Base-by-base conservation (phyloP, 768 basidiomycete genomes). In the Rubroboletus pulcherrimus region DNA sequence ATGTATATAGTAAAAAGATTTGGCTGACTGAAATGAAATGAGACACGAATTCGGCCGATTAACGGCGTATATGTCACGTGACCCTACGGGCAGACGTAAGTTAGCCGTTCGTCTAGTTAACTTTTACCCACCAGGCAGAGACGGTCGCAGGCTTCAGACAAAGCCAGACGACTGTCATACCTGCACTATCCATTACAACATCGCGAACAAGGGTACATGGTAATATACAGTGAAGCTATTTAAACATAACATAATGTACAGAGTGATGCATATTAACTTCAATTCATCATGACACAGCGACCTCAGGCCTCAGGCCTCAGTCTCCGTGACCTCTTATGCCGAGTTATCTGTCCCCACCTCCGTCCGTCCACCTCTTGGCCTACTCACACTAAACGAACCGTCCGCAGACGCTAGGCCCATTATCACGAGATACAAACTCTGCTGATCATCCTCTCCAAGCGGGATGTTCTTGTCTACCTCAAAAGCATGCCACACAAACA, bases 381-480 rank as follows among this genome's bases (percentile, higher is more conserved):
- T 24, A n/a, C 48, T 38, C 17, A 47, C 24, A 4, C 35, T 29
- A 45, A 58, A 46, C 30, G 49, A 54, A 17, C 48, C 42, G 3
- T 60, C 50, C 19, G 11, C 34, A 30, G 49, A 59, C 7, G 45
- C 51, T 53, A 59, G 38, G 12, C 63, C 72, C 56, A 39, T 66
- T 26, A 62, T 35, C n/a, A 72, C 49, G 15, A 74, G 55, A 57
- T 68, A 74, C 51, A 74, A 19, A 54, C 66, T 74, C 58, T 74
- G 73, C 49, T 59, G 61, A 33, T 74, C 73, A 51, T 72, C 62
- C 49, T 65, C 61, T 7, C 73, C 74, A 8, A 73, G 64, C 2
- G 63, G 67, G 11, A 74, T 39, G 4, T 41, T 53, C 51, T 29
- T 44, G 51, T 72, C 64, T 30, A 66, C 29, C 44, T 53, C 38